Base-by-base conservation (phyloP, 2,329 filamentous ascomycete genomes). In the Penicillium sp. region DNA sequence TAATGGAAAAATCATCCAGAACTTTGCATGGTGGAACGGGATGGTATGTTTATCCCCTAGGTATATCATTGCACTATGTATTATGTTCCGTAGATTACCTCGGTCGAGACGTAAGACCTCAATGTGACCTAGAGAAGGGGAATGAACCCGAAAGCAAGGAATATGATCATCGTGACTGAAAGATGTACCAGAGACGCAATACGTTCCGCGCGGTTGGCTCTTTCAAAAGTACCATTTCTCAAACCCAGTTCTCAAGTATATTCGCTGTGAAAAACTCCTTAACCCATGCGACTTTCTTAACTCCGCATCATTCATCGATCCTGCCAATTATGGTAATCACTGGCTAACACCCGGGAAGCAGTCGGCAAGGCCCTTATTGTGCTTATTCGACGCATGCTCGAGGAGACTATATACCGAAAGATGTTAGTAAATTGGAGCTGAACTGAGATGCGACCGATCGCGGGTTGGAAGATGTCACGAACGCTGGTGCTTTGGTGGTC, bases 381-480 rank as follows among this genome's bases (percentile, higher is more conserved):
- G 87, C 78, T 89, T 89, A 73, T 89, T 89, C 56, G 72, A 67
- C 54, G 87, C 85, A 70, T 91, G 87, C 64, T 87, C 82, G 52
- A 78, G 80, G 55, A 90, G 80, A 55, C 59, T 61, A 31, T 32
- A 47, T 25, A 3, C 20, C 12, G 6, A 15, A 2, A 4, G 0
- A 10, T 38, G 15, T 33, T 8, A 37, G 20, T 15, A 9, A 39
- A 13, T 27, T 27, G 12, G 29, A 25, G 29, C 18, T 35, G 37
- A 35, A 4, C 13, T 15, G 7, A 12, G 4, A 7, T 23, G 15
- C 15, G 15, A 18, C 15, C 15, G 15, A 18, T 18, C 15, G 20
- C 25, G 3, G 7, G 13, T 33, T 24, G n/a, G 10, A 32, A 24
- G 6, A 23, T 3, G 23, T 37, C 13, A 61, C 59, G 18, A 49